Percentiles rank a stretch among this genome's conserved stretches.
Conservation (phyloP, 371 early-diverging fungal genomes). For the Capniomyces stellatus region DNA sequence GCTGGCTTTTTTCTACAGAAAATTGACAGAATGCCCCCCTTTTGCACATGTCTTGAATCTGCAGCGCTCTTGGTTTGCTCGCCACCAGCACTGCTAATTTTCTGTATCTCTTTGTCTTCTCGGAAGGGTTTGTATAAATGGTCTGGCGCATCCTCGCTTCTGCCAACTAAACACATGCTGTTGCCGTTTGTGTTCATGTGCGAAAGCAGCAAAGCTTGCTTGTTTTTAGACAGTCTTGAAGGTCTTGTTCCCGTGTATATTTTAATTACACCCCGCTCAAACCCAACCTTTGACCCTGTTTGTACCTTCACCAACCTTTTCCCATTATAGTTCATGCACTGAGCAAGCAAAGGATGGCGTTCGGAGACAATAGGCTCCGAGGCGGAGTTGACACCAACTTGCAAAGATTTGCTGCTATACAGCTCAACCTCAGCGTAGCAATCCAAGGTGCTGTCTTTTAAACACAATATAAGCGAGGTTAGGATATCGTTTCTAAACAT, state of each 20-base stretch:
- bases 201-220: not conserved
- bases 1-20: slow-evolving; percentile 9
- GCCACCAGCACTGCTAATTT: not conserved
- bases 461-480: slow-evolving; percentile 17
- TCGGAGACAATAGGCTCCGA: slow-evolving; percentile 17
- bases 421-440: slow-evolving; percentile 28
- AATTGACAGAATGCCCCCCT: slow-evolving; percentile 14
- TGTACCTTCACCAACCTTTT: slow-evolving; percentile 25
- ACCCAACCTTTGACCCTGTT: slow-evolving; percentile 10
- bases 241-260: slow-evolving; percentile 22
- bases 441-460: slow-evolving; percentile 13
- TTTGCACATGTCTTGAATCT: slow-evolving; percentile 5
- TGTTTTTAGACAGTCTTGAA: slow-evolving; percentile 13
- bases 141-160: not conserved
- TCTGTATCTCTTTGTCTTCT: not conserved
- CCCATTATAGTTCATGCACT: slow-evolving; percentile 26
- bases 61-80: slow-evolving; percentile 1
- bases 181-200: not conserved
- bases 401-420: slow-evolving; percentile 3
- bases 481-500: slow-evolving; percentile 20
- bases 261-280: slow-evolving; percentile 20
- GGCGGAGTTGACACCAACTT: not conserved
- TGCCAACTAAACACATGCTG: too few species aligned
- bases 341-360: slow-evolving; percentile 23
- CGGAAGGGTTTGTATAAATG: not conserved